Evolutionary conservation across 257 asterid genomes (phyloP).

Genomic region (Nemophila menziesii): DNA sequence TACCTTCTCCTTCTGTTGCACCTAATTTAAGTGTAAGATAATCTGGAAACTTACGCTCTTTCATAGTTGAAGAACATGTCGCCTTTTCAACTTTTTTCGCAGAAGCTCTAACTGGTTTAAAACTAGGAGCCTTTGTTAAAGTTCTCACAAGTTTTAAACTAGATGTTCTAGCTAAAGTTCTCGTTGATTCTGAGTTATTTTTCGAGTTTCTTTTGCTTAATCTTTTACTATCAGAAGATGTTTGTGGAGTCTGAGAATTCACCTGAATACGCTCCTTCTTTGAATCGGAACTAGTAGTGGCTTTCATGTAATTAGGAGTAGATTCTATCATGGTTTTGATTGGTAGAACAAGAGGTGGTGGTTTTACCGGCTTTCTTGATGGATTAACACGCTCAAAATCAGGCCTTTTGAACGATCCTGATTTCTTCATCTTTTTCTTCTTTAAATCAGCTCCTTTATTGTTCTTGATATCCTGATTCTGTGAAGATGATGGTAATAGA

Average conservation of each 20-base stretch:
- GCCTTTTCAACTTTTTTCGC: constrained; percentile 35
- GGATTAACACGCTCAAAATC: constrained; percentile 18
- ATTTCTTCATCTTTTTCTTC: constrained; percentile 73
- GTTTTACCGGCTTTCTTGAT: constrained; percentile 26
- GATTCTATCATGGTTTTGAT: constrained; percentile 5
- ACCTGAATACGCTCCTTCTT: constrained; percentile 47
- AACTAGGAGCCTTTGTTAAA: constrained; percentile 46
- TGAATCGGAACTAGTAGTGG: constrained; percentile 76
- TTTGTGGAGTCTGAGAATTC: constrained; percentile 26
- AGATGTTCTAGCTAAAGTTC: constrained; percentile 20
- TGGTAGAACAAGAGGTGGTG: constrained; percentile 7
- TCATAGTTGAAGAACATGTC: constrained; percentile 81
- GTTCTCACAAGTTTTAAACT: constrained; percentile 31
- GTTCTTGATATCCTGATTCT: constrained; percentile 33
- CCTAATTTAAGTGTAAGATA: constrained; percentile 47
- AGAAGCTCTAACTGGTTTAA: constrained; percentile 37
- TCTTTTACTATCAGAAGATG: constrained; percentile 15
- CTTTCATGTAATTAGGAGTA: constrained; percentile 76
- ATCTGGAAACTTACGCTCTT: constrained; percentile 55
- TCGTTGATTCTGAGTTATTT: constrained; percentile 13
- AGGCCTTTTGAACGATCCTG: constrained; percentile 33
- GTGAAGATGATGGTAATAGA: constrained; percentile 23
- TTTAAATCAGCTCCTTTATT: constrained; percentile 32
- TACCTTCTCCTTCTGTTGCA: constrained; percentile 52
- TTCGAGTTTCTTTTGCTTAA: constrained; percentile 19